Evolutionary conservation across 2,329 filamentous ascomycete genomes (phyloP).

Genomic region (Hymenoscyphus fructigenus): DNA sequence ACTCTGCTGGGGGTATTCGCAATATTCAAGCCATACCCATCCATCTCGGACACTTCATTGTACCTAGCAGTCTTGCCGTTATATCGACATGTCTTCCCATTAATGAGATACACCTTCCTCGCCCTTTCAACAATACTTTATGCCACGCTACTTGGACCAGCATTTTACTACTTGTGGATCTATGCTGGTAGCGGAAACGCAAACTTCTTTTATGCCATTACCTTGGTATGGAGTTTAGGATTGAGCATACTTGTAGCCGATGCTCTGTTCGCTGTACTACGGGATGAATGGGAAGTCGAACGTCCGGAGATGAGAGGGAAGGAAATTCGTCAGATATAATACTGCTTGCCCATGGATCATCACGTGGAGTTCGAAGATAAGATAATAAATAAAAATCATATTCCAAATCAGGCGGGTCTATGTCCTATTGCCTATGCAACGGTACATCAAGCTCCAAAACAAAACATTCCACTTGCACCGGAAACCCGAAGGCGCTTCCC

Average conservation of each 20-base stretch:
- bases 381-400: background rate
- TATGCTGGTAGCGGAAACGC: conserved; percentile 97
- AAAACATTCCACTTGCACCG: background rate
- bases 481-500: background rate
- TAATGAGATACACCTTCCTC: conserved; percentile 93
- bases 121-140: conserved; percentile 82
- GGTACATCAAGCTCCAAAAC: background rate
- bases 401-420: background rate
- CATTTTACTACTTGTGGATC: conserved; percentile 97
- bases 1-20: conserved; percentile 87
- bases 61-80: conserved; percentile 82
- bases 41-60: conserved; percentile 82
- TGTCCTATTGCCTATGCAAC: background rate
- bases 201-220: conserved; percentile 99
- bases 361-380: background rate
- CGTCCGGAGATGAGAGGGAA: conserved; percentile 87
- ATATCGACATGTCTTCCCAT: conserved; percentile 86
- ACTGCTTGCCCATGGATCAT: background rate
- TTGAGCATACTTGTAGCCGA: conserved; percentile 86
- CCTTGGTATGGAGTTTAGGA: conserved; percentile 94
- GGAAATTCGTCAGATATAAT: conserved; percentile 55
- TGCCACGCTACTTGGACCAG: conserved; percentile 82
- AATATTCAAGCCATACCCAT: conserved; percentile 96
- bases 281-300: conserved; percentile 93
- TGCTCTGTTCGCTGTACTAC: conserved; percentile 79